Evolutionary conservation across 495 filamentous ascomycete genomes (phyloP), one percentile per base, ranked within the genome.

Genomic region (Penicillium odoratum): DNA sequence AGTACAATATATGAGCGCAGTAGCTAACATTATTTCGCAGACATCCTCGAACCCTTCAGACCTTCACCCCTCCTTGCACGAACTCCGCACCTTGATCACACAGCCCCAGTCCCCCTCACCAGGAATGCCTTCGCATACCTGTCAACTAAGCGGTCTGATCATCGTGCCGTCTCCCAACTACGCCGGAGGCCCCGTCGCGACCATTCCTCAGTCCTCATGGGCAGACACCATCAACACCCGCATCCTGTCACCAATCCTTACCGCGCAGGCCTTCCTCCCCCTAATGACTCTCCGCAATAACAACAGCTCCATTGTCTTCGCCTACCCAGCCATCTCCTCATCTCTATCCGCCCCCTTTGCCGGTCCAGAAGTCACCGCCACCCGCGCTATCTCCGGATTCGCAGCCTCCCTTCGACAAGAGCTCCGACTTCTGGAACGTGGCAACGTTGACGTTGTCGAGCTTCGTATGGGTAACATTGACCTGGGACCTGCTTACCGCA

Each of bases 401-500:
- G 87, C 87, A 18, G 78, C 85, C 11, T 88, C 87, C 0, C 77
- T 98, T 4, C 80, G 88, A 15, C 82, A 84, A 56, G 94, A 98
- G 74, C 77, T 96, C n/a, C 71, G 63, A 36, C 69, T 77, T n/a
- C 56, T 80, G 7, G 66, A 71, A 44, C 63, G 74, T 7, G 64
- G 62, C 40, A 83, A 79, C 47, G 85, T 96, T 48, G 81, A 86
- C 40, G 88, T 98, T 3, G 88, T 87, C 3, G 90, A 96, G 55
- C 73, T 98, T 54, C 89, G 89, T 66, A 84, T 97, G 3, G 94
- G 94, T 51, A 91, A 88, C 46, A 90, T 98, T 64, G 93, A 97
- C 57, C 72, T 81, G 40, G 78, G 79, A 16, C 66, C 74, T 15
- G 63, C 66, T 48, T 79, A 74, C 64, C 74, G 72, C 53, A 70